Percentiles rank a stretch among this genome's conserved stretches.
Evolutionary conservation across 495 filamentous ascomycete species (phyloP).

Genomic region (Rostrohypoxylon terebratum): DNA sequence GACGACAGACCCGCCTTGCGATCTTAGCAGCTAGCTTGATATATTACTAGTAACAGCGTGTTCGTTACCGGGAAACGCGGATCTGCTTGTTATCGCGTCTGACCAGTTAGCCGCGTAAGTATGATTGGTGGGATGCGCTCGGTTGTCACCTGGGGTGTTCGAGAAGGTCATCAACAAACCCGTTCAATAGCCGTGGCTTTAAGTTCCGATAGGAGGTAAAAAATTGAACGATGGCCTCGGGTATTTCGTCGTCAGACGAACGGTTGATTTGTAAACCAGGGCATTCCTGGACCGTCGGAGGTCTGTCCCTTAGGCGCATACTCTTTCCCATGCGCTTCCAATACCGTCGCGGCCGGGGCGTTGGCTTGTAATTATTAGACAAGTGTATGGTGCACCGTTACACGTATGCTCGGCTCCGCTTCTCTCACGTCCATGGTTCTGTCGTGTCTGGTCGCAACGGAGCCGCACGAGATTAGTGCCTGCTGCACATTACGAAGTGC

Average conservation of each 20-base stretch:
- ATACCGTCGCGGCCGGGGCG: slow-evolving; percentile 16
- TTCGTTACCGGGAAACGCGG: slow-evolving; percentile 11
- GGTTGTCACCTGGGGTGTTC: slow-evolving; percentile 22
- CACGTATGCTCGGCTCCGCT: slow-evolving; percentile 42
- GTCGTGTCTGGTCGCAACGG: slow-evolving; percentile 40
- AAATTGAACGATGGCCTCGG: slow-evolving; percentile 15
- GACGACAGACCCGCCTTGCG: background rate
- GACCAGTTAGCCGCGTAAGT: background rate
- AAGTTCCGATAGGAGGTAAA: slow-evolving; percentile 24
- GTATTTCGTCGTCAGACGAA: slow-evolving; percentile 2
- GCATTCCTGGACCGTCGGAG: slow-evolving; percentile 25
- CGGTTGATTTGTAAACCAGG: slow-evolving; percentile 28
- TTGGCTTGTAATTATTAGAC: slow-evolving; percentile 16
- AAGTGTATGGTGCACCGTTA: slow-evolving; percentile 31
- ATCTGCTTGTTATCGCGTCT: background rate
- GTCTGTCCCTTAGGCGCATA: slow-evolving; percentile 29
- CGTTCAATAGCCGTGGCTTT: slow-evolving; percentile 12
- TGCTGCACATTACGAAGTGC: slow-evolving; percentile 28
- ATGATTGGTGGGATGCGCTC: slow-evolving; percentile 25
- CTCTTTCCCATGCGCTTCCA: slow-evolving; percentile 14
- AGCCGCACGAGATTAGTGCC: slow-evolving; percentile 45
- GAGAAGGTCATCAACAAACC: background rate
- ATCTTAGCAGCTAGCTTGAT: background rate
- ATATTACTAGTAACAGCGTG: slow-evolving; percentile 2
- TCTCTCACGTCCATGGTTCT: slow-evolving; percentile 38